Percentiles rank a stretch among this genome's conserved stretches.
These are phyloP conservation scores for Botrytis pseudocinerea DNA, from an alignment of 2,329 filamentous ascomycete species.

Conservation along the genomic window DNA sequence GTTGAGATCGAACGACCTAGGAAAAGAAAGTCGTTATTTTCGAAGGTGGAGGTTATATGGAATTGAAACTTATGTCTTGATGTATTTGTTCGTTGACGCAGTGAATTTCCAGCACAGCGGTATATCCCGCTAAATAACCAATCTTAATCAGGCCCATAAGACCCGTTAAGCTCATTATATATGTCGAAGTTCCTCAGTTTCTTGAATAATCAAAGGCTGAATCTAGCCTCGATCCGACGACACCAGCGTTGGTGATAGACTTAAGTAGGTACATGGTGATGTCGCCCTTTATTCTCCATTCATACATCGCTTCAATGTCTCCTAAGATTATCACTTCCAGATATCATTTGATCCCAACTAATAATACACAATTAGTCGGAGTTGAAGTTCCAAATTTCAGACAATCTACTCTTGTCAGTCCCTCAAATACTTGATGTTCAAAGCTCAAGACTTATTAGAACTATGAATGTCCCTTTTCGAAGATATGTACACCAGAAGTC, in stretches of 20 bases:
- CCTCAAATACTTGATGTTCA: accelerated
- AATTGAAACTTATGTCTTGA: neutral
- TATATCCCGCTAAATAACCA: neutral
- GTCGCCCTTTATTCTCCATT: neutral
- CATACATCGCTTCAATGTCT: neutral
- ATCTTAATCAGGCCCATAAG: neutral
- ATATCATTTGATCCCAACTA: neutral
- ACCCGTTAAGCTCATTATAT: neutral
- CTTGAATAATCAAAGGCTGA: neutral
- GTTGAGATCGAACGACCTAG: neutral
- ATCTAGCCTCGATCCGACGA: neutral
- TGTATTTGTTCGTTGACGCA: neutral
- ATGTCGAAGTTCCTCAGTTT: neutral
- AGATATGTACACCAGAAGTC: accelerated
- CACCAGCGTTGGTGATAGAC: neutral
- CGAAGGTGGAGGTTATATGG: neutral
- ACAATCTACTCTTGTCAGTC: accelerated
- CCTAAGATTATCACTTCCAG: neutral
- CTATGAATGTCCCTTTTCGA: accelerated
- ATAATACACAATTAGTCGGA: neutral
- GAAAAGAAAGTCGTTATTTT: neutral
- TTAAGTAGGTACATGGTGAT: accelerated
- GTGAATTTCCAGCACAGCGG: neutral
- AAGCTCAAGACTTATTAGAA: neutral
- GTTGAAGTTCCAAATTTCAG: neutral